Evolutionary conservation across 2,329 filamentous ascomycete genomes (phyloP).

Genomic region (Colletotrichum phormii): DNA sequence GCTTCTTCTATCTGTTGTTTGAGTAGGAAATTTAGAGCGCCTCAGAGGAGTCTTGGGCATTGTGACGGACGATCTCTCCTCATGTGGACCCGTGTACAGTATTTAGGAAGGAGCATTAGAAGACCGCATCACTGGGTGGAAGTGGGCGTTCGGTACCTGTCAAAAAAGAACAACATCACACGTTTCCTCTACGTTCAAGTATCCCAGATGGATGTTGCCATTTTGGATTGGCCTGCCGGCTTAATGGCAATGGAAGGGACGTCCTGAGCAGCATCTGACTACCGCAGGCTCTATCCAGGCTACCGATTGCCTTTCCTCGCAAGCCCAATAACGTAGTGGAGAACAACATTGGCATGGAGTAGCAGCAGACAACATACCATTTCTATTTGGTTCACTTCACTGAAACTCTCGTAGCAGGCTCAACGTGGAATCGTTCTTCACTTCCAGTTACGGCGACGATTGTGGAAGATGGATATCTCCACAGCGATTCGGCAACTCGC

Average conservation of each 20-base stretch:
- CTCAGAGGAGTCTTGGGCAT: conserved; percentile 44
- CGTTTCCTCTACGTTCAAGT: neutral
- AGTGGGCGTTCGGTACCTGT: conserved; percentile 33
- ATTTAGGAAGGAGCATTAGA: conserved; percentile 60
- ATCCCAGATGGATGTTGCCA: neutral
- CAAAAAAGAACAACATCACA: conserved; percentile 19
- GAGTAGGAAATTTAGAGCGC: conserved; percentile 40
- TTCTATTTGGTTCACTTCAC: neutral
- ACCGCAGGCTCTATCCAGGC: neutral
- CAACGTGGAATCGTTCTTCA: neutral
- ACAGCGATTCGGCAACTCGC: neutral
- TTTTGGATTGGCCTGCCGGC: neutral
- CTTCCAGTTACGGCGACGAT: neutral
- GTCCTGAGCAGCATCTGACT: neutral
- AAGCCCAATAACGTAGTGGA: neutral
- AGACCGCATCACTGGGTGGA: conserved; percentile 44
- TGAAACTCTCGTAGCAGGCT: neutral
- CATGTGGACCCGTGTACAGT: conserved; percentile 64
- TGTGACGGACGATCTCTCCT: conserved; percentile 66
- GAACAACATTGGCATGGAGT: neutral
- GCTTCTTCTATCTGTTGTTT: conserved; percentile 33
- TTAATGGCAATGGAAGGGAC: neutral
- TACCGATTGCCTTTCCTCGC: neutral
- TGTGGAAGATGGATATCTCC: neutral
- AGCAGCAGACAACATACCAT: neutral